Percentiles rank a stretch among this genome's conserved stretches.
Evolutionary conservation across 208 protist genomes (phyloP).

Genomic region (Acanthamoeba castellanii): DNA sequence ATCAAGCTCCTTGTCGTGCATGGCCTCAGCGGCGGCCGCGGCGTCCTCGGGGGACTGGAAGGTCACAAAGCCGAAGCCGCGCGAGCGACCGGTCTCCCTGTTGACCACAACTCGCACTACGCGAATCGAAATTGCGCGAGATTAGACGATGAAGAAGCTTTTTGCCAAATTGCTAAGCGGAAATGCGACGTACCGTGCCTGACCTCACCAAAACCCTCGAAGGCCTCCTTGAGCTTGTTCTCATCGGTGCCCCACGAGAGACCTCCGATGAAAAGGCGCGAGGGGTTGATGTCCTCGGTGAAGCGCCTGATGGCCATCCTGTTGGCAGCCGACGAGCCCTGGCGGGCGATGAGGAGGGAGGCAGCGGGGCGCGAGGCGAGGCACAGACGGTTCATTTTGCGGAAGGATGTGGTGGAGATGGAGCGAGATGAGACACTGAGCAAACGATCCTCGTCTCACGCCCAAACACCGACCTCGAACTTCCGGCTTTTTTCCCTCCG

Average conservation of each 20-base stretch:
- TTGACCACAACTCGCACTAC: slow-evolving; percentile 59
- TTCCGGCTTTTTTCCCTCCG: background rate
- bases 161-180: background rate
- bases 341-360: background rate
- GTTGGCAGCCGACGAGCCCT: background rate
- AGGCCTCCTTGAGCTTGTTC: slow-evolving; percentile 8
- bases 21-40: background rate
- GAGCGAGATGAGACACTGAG: background rate
- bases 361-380: slow-evolving; percentile 2
- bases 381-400: background rate
- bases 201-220: background rate
- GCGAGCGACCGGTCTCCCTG: slow-evolving; percentile 72
- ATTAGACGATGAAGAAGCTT: background rate
- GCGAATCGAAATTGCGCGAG: background rate
- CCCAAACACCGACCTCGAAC: background rate
- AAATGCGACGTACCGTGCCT: background rate
- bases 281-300: slow-evolving; percentile 39
- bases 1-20: slow-evolving; percentile 56
- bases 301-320: background rate
- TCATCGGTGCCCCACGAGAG: slow-evolving; percentile 33
- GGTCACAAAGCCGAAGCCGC: slow-evolving; percentile 73
- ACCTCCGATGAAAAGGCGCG: slow-evolving; percentile 37
- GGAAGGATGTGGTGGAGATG: background rate
- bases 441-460: background rate
- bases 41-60: background rate